Conservation (phyloP, 2,329 filamentous ascomycete genomes). For the Hypoxylon sp. region DNA sequence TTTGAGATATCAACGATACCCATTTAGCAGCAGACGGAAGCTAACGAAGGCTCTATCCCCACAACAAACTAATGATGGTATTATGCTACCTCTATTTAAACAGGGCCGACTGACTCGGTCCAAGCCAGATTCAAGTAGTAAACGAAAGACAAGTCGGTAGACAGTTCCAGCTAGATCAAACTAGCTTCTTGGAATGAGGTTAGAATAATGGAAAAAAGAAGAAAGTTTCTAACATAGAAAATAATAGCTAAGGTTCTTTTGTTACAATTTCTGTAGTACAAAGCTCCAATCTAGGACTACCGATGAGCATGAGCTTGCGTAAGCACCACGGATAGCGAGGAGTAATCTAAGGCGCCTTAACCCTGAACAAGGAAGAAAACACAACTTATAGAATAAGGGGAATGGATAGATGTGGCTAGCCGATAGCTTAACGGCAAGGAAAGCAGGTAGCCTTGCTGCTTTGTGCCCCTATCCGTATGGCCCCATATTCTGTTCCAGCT, state of each 20-base stretch:
- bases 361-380: neutral
- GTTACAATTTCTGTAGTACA: neutral
- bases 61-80: too few relatives aligned
- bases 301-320: neutral
- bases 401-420: neutral
- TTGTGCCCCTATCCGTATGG: neutral
- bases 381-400: neutral
- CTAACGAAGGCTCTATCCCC: too few relatives aligned
- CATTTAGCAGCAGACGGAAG: neutral
- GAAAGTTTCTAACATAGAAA: neutral
- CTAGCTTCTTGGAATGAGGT: neutral
- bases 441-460: conserved; percentile 5
- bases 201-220: neutral
- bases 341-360: neutral
- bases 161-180: neutral
- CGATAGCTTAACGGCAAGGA: too few relatives aligned
- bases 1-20: neutral
- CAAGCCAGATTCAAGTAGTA: too few relatives aligned
- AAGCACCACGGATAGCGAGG: neutral
- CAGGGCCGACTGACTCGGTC: too few relatives aligned
- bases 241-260: neutral
- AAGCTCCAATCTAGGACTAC: neutral
- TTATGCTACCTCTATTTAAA: too few relatives aligned
- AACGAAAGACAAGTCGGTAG: neutral
- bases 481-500: neutral